phyloP scores from a whole-genome alignment of 768 basidiomycete genomes.

The Lactarius quietus region DNA sequence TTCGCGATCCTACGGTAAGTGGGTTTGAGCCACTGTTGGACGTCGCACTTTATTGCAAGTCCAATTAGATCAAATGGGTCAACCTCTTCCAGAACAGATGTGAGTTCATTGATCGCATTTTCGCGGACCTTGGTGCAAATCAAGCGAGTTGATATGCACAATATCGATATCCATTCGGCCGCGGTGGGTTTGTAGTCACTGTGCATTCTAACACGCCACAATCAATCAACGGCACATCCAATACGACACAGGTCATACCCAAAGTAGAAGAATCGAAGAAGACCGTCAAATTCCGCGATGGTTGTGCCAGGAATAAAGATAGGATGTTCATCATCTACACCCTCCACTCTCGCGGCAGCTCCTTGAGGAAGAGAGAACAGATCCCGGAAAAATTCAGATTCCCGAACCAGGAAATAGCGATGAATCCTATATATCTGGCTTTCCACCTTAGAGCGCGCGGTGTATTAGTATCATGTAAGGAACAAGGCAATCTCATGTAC shows the following conservation, averaged over 20 bases:
- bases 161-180: conserved; percentile 26
- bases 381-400: conserved; percentile 25
- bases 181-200: not conserved
- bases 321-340: conserved; percentile 25
- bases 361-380: conserved; percentile 24
- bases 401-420: conserved; percentile 23
- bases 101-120: conserved; percentile 21
- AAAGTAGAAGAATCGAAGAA: conserved; percentile 27
- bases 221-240: not conserved
- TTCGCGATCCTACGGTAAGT: conserved; percentile 17
- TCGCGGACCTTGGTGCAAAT: conserved; percentile 20
- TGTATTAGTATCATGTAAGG: not conserved
- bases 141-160: conserved; percentile 22
- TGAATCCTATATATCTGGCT: conserved; percentile 25
- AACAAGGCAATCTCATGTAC: not conserved
- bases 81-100: not conserved
- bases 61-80: conserved; percentile 25
- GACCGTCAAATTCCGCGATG: conserved; percentile 17
- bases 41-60: conserved; percentile 24
- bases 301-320: conserved; percentile 21
- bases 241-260: conserved; percentile 14
- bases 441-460: conserved; percentile 19
- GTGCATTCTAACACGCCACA: conserved; percentile 16
- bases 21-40: conserved; percentile 27
- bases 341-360: conserved; percentile 22